Evolutionary conservation across 2,329 filamentous ascomycete genomes (phyloP).

Genomic region (Beauveria sp.): DNA sequence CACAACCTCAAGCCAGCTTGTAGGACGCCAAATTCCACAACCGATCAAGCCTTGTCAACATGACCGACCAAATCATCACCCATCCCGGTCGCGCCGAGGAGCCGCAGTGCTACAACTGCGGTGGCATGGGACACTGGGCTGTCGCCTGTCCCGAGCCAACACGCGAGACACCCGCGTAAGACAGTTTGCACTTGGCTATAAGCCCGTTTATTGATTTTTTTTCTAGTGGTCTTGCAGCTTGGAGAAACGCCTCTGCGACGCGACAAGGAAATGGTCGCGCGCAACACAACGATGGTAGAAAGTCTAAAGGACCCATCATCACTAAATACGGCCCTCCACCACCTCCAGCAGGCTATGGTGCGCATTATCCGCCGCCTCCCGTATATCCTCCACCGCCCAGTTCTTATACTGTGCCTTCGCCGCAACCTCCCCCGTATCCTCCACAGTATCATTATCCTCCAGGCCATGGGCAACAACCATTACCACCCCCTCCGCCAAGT

Average conservation of each 20-base stretch:
- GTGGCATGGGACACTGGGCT: constrained; percentile 41
- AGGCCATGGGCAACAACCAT: constrained; percentile 12
- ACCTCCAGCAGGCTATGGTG: constrained; percentile 19
- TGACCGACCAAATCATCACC: constrained; percentile 23
- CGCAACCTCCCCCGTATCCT: constrained; percentile 11
- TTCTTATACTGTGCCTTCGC: constrained; percentile 1
- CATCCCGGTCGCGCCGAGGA: constrained; percentile 26
- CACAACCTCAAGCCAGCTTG: not conserved
- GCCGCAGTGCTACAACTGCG: constrained; percentile 47
- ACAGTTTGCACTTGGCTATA: not conserved
- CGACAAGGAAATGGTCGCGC: constrained; percentile 21
- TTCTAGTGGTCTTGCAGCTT: constrained; percentile 28
- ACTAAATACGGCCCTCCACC: constrained; percentile 17
- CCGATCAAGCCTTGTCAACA: constrained; percentile 14
- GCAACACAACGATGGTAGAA: constrained; percentile 24
- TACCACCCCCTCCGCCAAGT: constrained; percentile 8
- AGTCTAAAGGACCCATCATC: constrained; percentile 16
- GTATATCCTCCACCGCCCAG: constrained; percentile 13
- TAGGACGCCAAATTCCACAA: not conserved
- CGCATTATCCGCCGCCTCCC: constrained; percentile 19
- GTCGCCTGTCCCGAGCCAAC: constrained; percentile 46
- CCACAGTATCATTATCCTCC: constrained; percentile 13
- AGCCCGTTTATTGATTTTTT: constrained; percentile 12
- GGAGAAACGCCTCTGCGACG: constrained; percentile 25
- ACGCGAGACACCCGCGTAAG: constrained; percentile 43